A percentile compares a stretch with the other conserved stretches of the same genome.
phyloP scores from a whole-genome alignment of 192 early-diverging fungal genomes.

The Chytriomyces sp. region DNA sequence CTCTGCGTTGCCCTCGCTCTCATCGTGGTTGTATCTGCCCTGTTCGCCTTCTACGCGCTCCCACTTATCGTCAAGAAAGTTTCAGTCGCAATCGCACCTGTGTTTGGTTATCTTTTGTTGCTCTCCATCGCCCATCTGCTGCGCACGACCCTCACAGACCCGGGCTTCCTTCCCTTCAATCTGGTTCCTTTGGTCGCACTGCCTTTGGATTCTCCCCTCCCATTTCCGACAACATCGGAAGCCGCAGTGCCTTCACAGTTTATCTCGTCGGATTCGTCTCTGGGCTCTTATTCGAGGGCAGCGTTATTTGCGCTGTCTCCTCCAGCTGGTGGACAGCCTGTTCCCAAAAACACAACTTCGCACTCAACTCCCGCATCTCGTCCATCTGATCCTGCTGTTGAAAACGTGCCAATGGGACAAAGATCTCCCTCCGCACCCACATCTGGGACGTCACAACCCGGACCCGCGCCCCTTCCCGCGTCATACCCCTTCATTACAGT shows the following conservation, averaged over 20 bases:
- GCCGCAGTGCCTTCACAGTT: background rate
- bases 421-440: too few relatives aligned
- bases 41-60: conserved; percentile 35
- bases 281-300: too few relatives aligned
- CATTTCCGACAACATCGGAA: background rate
- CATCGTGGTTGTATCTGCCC: conserved; percentile 25
- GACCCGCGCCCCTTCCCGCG: conserved; percentile 21
- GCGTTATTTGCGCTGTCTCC: too few relatives aligned
- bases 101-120: conserved; percentile 41
- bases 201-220: background rate
- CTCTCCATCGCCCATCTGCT: conserved; percentile 32
- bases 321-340: background rate
- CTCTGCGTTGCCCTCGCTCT: conserved; percentile 33
- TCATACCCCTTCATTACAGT: conserved; percentile 19
- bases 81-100: conserved; percentile 12
- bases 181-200: background rate
- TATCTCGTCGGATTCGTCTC: background rate
- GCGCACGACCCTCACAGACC: conserved; percentile 45
- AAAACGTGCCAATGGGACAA: too few relatives aligned
- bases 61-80: conserved; percentile 9
- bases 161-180: conserved; percentile 35
- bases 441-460: too few relatives aligned
- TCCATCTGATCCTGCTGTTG: background rate
- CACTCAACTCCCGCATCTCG: background rate
- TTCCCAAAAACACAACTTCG: background rate